These are phyloP conservation scores for Biscutella auriculata DNA, from an alignment of 441 rosid species.

Conservation along the genomic window DNA sequence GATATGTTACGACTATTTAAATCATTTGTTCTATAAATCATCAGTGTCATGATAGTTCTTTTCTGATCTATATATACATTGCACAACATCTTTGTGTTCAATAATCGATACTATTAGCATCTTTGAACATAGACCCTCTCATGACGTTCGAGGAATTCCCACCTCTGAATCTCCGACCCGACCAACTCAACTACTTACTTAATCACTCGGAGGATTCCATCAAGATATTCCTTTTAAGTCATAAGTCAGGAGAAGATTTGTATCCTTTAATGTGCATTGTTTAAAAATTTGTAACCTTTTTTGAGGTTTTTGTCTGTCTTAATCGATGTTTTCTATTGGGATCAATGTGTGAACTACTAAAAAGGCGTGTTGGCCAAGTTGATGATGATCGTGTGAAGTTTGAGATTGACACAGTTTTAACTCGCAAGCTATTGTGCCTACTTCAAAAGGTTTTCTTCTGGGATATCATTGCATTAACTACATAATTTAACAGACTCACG, in stretches of 20 bases:
- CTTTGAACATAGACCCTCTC: neutral
- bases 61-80: too few species aligned
- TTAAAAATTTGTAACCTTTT: neutral
- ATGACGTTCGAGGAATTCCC: constrained; percentile 62
- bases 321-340: constrained; percentile 22
- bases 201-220: constrained; percentile 42
- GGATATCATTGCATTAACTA: too few species aligned
- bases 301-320: neutral
- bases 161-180: constrained; percentile 51
- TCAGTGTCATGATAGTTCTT: too few species aligned
- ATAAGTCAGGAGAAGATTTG: too few species aligned
- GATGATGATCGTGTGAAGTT: constrained; percentile 80
- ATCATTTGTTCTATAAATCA: too few species aligned
- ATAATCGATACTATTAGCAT: too few species aligned
- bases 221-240: constrained; percentile 34
- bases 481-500: too few species aligned
- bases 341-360: constrained; percentile 53
- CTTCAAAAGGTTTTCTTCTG: too few species aligned
- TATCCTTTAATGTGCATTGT: neutral
- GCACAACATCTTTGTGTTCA: too few species aligned
- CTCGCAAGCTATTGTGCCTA: constrained; percentile 67
- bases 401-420: constrained; percentile 73
- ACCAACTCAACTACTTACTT: constrained; percentile 78
- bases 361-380: constrained; percentile 53
- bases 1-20: too few species aligned